Evolutionary conservation across 352 stramenopile genomes (phyloP), one percentile per base, ranked within the genome.

Genomic region (Phytophthora brassicae): DNA sequence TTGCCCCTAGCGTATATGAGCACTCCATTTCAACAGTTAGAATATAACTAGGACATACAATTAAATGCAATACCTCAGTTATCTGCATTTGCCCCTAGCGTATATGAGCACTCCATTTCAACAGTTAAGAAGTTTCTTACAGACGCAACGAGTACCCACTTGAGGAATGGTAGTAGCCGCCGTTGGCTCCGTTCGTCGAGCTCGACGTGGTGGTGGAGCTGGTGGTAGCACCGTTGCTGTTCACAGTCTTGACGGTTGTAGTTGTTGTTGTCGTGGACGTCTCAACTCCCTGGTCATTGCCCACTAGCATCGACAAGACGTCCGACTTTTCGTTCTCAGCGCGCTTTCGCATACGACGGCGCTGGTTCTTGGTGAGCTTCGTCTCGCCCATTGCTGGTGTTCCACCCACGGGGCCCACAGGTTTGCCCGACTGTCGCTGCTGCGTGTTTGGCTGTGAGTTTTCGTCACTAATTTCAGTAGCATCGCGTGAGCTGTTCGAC

Each of bases 331-430:
- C 81, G 24, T 90, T 90, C 59, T 93, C 81, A 16, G 81, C 81
- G 23, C 84, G 84, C 60, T 90, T 90, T 56, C 84, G 81, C 75
- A 90, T 75, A 16, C 84, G 84, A 6, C 82, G 84, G 35, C 84
- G 81, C 70, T 90, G 80, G 66, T 91, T 93, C 73, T 93, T 93
- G 41, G 73, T 87, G 22, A 93, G 67, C 50, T 89, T 90, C 16
- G 58, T 42, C 17, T 72, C 56, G 4, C 64, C 67, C 31, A 75
- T 76, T 4, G 56, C 69, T 3, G 67, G 66, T 0, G 70, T 71
- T 9, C 66, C 69, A 33, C 79, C 82, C 0, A 88, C 70, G 11
- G 78, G 78, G 6, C 56, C 46, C 0, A 46, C 26, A 33, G 23
- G 44, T 35, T 71, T 70, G 4, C 51, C 1, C 4, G 12, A 24